A percentile compares a stretch with the other conserved stretches of the same genome.
Conservation (phyloP, 1,139 yeast species). For the Saccharomycopsis hybrid region DNA sequence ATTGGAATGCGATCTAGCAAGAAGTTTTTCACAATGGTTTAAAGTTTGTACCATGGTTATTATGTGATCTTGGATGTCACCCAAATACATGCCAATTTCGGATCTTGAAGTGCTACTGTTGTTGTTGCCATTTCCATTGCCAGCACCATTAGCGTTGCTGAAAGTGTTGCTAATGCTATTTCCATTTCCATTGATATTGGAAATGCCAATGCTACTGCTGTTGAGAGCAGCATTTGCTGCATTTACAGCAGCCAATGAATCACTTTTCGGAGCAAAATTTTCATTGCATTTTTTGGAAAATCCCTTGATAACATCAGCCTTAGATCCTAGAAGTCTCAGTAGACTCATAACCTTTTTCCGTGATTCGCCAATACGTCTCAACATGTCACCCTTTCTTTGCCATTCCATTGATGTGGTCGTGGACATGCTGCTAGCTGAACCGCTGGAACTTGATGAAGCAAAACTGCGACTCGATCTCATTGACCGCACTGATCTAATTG, state of each 20-base stretch:
- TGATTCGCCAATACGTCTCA: conserved; percentile 90
- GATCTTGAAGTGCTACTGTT: conserved; percentile 33
- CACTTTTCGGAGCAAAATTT: conserved; percentile 61
- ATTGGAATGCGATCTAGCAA: conserved; percentile 91
- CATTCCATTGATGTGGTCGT: conserved; percentile 59
- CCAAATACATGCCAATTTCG: conserved; percentile 80
- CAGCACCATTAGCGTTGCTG: background rate
- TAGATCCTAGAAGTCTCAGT: conserved; percentile 74
- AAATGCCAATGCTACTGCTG: background rate
- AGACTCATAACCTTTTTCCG: conserved; percentile 92
- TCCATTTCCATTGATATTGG: too few relatives aligned
- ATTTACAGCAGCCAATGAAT: too few relatives aligned
- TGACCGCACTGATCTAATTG: background rate
- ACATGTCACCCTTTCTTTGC: conserved; percentile 91
- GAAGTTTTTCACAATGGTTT: conserved; percentile 86
- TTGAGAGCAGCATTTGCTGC: too few relatives aligned
- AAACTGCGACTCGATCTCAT: too few relatives aligned
- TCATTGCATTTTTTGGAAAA: conserved; percentile 77
- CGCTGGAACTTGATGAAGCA: conserved; percentile 26
- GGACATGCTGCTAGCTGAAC: conserved; percentile 26
- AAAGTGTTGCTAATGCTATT: background rate
- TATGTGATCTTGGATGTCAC: conserved; percentile 94
- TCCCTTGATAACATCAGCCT: conserved; percentile 95
- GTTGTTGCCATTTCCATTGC: conserved; percentile 26
- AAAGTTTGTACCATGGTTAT: conserved; percentile 94